Base-by-base conservation (phyloP, 495 filamentous ascomycete species). In the Viridothelium virens region DNA sequence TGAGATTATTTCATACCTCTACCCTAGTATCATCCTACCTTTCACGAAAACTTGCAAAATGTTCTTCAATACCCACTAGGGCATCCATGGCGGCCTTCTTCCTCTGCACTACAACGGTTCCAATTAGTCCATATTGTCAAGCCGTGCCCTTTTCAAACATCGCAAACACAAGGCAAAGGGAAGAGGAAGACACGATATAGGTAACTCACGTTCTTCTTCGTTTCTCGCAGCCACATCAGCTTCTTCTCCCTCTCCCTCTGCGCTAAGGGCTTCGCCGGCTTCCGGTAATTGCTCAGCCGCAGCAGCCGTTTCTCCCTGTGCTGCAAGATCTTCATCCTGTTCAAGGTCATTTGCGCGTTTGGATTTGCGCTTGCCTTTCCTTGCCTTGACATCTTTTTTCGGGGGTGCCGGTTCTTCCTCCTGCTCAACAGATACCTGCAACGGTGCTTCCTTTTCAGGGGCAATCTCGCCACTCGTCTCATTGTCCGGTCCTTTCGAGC, bases 31-130 rank as follows among this genome's bases (percentile, higher is more conserved):
- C 36, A 36, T 9, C 87, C 78, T 77, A 96, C 92, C 89, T 91
- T 70, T 96, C 91, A 70, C 91, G 84, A 70, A 96, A 87, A 34
- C 85, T 84, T 66, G 87, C 85, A 76, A 96, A 97, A 68, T 91
- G 86, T 72, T 85, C 85, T 74, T 97, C 93, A 61, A 97, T 86
- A 33, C 82, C 81, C 14, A 83, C 79, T 34, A 96, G 78, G 56
- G 91, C 86, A 56, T 92, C 90, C 80, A 92, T 87, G 0, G 93
- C 93, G 39, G 84, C 83, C 73, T 85, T 88, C 76, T 92, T 92
- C 71, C 86, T 89, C 65, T 87, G 82, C 61, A 88, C 93, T 96
- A 72, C 1, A 25, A 25, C 25, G 25, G 25, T 25, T 25, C 25
- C 25, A 25, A 25, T 25, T 25, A 25, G 25, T 25, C 25, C 25